These are phyloP conservation scores for Leptodontidium sp. DNA, from an alignment of 2,329 filamentous ascomycete species.

Conservation along the genomic window DNA sequence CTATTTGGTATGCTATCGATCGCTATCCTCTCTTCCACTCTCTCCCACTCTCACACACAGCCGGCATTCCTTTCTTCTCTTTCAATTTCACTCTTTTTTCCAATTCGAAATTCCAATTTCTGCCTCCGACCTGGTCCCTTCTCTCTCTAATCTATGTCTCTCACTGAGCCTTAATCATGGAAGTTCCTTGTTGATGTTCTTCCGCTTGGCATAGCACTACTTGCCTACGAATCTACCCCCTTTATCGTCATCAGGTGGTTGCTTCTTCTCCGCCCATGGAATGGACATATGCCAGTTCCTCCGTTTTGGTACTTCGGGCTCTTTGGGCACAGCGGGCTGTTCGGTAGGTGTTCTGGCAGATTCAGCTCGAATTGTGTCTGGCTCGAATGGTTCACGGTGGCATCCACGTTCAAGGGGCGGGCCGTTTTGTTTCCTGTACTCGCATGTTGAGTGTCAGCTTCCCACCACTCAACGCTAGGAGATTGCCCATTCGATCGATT, in stretches of 20 bases:
- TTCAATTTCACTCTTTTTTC: background rate
- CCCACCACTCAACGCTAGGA: conserved; percentile 22
- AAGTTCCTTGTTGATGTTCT: conserved; percentile 3
- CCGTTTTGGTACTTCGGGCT: conserved; percentile 50
- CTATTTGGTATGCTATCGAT: too few species aligned
- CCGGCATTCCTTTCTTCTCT: too few species aligned
- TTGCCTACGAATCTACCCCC: conserved; percentile 22
- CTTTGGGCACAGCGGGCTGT: conserved; percentile 53
- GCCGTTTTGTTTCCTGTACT: conserved; percentile 27
- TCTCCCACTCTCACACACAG: too few species aligned
- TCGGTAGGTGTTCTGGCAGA: conserved; percentile 54
- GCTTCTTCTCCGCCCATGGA: conserved; percentile 48
- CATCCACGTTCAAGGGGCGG: background rate
- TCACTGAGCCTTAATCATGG: background rate
- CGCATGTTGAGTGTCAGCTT: conserved; percentile 31
- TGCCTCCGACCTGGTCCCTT: background rate
- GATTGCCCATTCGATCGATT: conserved; percentile 8
- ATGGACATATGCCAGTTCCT: conserved; percentile 51
- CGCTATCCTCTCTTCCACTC: too few species aligned
- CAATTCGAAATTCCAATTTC: conserved; percentile 1
- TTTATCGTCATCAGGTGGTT: conserved; percentile 47
- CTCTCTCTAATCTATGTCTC: background rate
- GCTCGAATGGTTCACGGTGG: conserved; percentile 21
- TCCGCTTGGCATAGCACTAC: background rate
- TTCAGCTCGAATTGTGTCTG: conserved; percentile 48